Percentiles rank a stretch among this genome's conserved stretches.
Evolutionary conservation across 1,139 yeast species (phyloP).

Genomic region (Debaryomyces coudertii): DNA sequence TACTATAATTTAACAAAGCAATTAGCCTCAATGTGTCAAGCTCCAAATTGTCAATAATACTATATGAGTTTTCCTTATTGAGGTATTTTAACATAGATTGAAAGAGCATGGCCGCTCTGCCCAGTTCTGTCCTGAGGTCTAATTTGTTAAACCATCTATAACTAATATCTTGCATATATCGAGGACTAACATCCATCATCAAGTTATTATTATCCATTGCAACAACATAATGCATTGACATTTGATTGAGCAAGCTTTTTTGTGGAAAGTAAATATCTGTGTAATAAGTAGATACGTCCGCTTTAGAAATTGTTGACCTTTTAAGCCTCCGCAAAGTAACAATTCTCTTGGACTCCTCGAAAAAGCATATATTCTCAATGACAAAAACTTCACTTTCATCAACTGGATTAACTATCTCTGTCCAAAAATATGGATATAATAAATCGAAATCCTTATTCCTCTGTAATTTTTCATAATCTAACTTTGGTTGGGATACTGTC

Average conservation of each 20-base stretch:
- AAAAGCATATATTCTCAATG: slow-evolving; percentile 37
- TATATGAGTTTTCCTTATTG: slow-evolving; percentile 18
- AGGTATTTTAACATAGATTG: slow-evolving; percentile 29
- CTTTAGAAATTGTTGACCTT: background rate
- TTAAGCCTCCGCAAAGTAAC: slow-evolving; percentile 25
- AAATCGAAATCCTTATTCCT: slow-evolving; percentile 39
- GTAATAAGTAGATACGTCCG: slow-evolving; percentile 14
- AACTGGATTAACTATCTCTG: slow-evolving; percentile 41
- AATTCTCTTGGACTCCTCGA: slow-evolving; percentile 33
- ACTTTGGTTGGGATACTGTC: slow-evolving; percentile 27
- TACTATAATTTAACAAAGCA: slow-evolving; percentile 30
- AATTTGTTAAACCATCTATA: slow-evolving; percentile 36
- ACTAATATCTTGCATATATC: slow-evolving; percentile 40
- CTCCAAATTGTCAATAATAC: slow-evolving; percentile 21
- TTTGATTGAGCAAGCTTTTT: slow-evolving; percentile 30
- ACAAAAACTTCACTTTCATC: slow-evolving; percentile 30
- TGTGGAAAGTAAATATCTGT: slow-evolving; percentile 29
- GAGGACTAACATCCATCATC: slow-evolving; percentile 35
- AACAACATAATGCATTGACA: slow-evolving; percentile 41
- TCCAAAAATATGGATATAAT: slow-evolving; percentile 45
- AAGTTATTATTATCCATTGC: slow-evolving; percentile 24
- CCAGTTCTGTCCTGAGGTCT: slow-evolving; percentile 37
- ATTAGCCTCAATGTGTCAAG: slow-evolving; percentile 25
- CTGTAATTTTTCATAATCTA: slow-evolving; percentile 24
- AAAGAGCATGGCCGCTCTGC: slow-evolving; percentile 31